Evolutionary conservation across 768 basidiomycete species (phyloP).

Genomic region (Hypholoma sublateritium): DNA sequence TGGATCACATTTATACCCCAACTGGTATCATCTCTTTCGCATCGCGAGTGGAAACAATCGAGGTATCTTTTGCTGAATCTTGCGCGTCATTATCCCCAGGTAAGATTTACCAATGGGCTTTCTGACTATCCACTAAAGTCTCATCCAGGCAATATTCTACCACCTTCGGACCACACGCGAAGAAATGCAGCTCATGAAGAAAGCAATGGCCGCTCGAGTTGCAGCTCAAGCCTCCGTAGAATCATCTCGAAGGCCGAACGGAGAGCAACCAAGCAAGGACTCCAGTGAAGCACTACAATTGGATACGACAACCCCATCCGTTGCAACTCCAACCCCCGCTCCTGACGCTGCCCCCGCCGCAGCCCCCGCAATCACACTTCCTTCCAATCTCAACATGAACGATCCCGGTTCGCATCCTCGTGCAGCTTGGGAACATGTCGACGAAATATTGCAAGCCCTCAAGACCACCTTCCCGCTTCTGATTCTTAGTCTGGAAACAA

Average conservation of each 20-base stretch:
- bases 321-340: constrained; percentile 12
- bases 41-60: constrained; percentile 92
- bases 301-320: constrained; percentile 15
- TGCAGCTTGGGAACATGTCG: constrained; percentile 87
- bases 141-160: constrained; percentile 86
- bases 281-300: constrained; percentile 19
- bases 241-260: constrained; percentile 25
- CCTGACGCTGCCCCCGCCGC: constrained; percentile 18
- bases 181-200: constrained; percentile 42
- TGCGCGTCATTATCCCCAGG: constrained; percentile 92
- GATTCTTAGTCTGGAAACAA: constrained; percentile 92
- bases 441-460: constrained; percentile 89
- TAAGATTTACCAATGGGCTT: constrained; percentile 28
- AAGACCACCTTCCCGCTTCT: constrained; percentile 96
- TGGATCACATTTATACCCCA: constrained; percentile 99
- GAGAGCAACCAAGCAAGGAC: constrained; percentile 27
- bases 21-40: constrained; percentile 83
- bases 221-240: constrained; percentile 32
- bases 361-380: constrained; percentile 10
- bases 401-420: constrained; percentile 36
- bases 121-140: constrained; percentile 1
- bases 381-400: constrained; percentile 15
- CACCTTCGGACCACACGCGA: constrained; percentile 74
- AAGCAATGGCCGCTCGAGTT: constrained; percentile 37
- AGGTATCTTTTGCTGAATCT: constrained; percentile 86